Conservation (phyloP, 169 alveolate species). For the Plasmodium cynomolgi region DNA sequence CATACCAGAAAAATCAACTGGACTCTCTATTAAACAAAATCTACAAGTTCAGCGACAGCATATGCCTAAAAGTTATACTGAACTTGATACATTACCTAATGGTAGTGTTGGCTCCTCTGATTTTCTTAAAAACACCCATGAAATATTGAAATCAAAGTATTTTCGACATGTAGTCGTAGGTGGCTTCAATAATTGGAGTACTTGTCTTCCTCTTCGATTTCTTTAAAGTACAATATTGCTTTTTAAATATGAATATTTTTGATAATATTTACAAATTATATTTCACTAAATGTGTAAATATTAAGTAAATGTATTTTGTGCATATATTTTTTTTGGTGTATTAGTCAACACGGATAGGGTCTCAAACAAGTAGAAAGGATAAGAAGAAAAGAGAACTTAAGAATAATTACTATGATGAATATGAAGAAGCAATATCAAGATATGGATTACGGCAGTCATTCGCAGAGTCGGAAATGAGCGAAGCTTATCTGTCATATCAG, state of each 20-base stretch:
- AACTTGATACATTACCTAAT: neutral
- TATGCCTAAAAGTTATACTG: neutral
- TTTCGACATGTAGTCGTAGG: neutral
- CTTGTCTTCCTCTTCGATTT: neutral
- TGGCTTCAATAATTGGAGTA: neutral
- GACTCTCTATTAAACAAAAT: neutral
- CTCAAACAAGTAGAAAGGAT: neutral
- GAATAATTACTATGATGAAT: neutral
- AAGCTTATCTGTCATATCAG: neutral
- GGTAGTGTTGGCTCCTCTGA: neutral
- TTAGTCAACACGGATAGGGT: neutral
- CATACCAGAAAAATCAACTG: neutral
- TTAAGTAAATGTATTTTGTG: neutral
- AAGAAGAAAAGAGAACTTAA: neutral
- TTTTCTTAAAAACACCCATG: neutral
- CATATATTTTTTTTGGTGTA: neutral
- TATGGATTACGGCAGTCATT: neutral
- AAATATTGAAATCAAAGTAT: neutral
- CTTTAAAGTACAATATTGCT: neutral
- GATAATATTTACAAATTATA: neutral
- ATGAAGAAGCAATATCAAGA: neutral
- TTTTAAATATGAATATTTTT: neutral
- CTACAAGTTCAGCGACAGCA: neutral
- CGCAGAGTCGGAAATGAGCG: neutral
- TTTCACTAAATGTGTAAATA: neutral